These are phyloP conservation scores for Phytopythium litorale DNA, from an alignment of 352 stramenopile species.

Conservation along the genomic window DNA sequence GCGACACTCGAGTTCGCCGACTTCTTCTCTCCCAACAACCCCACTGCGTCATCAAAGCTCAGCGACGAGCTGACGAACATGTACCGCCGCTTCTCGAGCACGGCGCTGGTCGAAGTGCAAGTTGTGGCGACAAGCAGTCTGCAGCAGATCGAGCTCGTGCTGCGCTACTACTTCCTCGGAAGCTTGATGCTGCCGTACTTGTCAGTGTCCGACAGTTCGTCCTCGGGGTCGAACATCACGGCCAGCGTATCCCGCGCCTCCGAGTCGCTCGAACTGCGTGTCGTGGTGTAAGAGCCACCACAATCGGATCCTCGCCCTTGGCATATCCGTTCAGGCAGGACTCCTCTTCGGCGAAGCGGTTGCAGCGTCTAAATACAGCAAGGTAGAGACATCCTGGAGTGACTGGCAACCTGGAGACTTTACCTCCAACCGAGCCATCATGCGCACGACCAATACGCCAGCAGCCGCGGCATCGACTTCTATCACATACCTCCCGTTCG, in stretches of 20 bases:
- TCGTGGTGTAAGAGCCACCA: not conserved
- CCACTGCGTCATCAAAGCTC: not conserved
- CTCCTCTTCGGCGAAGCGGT: not conserved
- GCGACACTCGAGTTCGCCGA: conserved; percentile 10
- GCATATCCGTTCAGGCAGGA: not conserved
- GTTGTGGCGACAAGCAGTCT: not conserved
- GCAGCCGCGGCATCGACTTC: not conserved
- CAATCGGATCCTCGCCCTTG: not conserved
- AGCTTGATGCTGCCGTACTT: not conserved
- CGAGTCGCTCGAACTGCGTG: not conserved
- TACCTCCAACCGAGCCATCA: not conserved
- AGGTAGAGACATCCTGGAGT: too few relatives aligned
- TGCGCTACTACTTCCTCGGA: not conserved
- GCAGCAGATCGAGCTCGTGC: not conserved
- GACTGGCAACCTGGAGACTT: too few relatives aligned
- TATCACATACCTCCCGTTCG: not conserved
- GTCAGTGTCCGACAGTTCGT: not conserved
- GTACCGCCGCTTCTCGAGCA: not conserved
- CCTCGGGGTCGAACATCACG: not conserved
- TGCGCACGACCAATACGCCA: not conserved
- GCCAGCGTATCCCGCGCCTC: not conserved
- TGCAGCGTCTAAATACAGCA: not conserved
- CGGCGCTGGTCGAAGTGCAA: not conserved
- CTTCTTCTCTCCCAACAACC: conserved; percentile 7
- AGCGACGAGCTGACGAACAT: not conserved